Evolutionary conservation across 2,329 filamentous ascomycete genomes (phyloP).

Genomic region (Ceratocystis alfenasii): DNA sequence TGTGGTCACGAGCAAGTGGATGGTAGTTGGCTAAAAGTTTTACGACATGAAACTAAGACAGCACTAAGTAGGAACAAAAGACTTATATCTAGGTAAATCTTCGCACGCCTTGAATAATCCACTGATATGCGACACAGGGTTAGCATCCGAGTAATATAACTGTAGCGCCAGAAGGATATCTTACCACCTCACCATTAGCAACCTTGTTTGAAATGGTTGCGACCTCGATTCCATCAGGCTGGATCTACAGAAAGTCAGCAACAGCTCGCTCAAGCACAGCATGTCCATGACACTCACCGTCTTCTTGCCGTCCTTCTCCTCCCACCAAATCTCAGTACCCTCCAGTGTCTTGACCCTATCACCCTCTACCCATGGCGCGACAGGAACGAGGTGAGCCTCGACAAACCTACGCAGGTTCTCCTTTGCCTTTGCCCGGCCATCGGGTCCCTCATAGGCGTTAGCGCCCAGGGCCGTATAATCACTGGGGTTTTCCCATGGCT

Average conservation of each 20-base stretch:
- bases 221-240: constrained; percentile 71
- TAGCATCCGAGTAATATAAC: background rate
- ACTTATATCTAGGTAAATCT: background rate
- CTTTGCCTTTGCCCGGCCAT: constrained; percentile 63
- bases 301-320: constrained; percentile 54
- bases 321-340: constrained; percentile 68
- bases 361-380: constrained; percentile 61
- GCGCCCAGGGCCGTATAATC: constrained; percentile 59
- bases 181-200: constrained; percentile 69
- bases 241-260: constrained; percentile 40
- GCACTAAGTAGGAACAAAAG: background rate
- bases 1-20: constrained; percentile 60
- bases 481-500: constrained; percentile 70
- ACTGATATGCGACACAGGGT: background rate
- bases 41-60: background rate
- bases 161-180: constrained; percentile 25
- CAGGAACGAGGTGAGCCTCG: constrained; percentile 67
- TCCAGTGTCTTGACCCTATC: constrained; percentile 56
- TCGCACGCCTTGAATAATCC: constrained; percentile 7
- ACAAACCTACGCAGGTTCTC: constrained; percentile 70
- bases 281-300: constrained; percentile 39
- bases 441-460: constrained; percentile 61
- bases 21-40: constrained; percentile 38
- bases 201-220: constrained; percentile 61
- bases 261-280: constrained; percentile 12